Evolutionary conservation across 306 rosid genomes (phyloP).

Genomic region (Bauhinia variegata): DNA sequence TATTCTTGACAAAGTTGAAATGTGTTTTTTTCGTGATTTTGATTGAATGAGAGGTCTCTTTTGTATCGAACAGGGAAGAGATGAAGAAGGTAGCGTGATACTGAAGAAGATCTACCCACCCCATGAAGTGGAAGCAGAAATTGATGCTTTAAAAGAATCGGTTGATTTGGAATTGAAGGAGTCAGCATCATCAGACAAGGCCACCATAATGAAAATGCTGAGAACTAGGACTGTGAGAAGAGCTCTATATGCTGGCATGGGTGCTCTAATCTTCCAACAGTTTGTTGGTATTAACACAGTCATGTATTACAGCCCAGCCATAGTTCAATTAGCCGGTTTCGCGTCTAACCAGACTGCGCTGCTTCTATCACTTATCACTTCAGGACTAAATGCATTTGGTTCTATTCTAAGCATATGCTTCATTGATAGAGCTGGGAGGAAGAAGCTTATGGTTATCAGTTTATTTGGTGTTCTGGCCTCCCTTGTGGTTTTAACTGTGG

Average conservation of each 20-base stretch:
- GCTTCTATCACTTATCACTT: conserved; percentile 55
- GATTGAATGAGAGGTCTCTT: not conserved
- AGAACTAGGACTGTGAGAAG: conserved; percentile 60
- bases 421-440: conserved; percentile 64
- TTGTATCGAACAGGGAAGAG: conserved; percentile 48
- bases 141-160: conserved; percentile 54
- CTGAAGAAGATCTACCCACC: conserved; percentile 56
- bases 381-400: conserved; percentile 63
- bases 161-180: conserved; percentile 48
- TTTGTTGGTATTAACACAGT: too few species aligned
- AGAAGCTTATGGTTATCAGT: conserved; percentile 50
- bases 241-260: conserved; percentile 64
- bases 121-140: conserved; percentile 52
- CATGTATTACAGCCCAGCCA: too few species aligned
- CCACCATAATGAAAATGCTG: conserved; percentile 40
- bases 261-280: conserved; percentile 70
- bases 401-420: conserved; percentile 63
- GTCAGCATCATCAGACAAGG: conserved; percentile 36
- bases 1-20: too few species aligned
- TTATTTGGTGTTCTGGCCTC: conserved; percentile 54
- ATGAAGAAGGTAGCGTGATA: conserved; percentile 54
- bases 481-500: conserved; percentile 58
- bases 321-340: conserved; percentile 64
- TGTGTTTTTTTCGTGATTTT: too few species aligned
- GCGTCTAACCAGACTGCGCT: conserved; percentile 61